Evolutionary conservation across 139 green algal species (phyloP).

Genomic region (Chlorella sp.): DNA sequence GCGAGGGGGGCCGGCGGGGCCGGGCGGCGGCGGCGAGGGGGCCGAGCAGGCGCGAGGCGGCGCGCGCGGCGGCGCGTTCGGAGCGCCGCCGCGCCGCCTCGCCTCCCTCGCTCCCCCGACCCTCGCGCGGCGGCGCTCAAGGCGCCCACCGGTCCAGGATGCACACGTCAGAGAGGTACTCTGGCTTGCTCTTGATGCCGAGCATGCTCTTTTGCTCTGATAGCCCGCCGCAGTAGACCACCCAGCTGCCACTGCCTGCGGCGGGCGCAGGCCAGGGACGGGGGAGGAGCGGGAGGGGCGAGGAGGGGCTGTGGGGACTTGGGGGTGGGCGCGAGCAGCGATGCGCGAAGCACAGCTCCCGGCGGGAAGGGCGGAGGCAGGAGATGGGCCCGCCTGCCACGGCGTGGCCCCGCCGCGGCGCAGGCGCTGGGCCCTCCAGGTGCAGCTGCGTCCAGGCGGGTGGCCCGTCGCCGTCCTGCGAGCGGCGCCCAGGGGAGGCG

Average conservation of each 20-base stretch:
- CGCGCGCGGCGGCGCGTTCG: too few relatives aligned
- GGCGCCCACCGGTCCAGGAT: slow-evolving; percentile 30
- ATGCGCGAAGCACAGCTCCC: background rate
- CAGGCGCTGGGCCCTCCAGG: slow-evolving; percentile 41
- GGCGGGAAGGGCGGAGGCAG: background rate
- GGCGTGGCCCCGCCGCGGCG: slow-evolving; percentile 58
- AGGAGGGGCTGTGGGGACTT: background rate
- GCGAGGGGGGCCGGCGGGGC: too few relatives aligned
- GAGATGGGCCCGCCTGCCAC: slow-evolving; percentile 28
- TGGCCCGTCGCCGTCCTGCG: background rate
- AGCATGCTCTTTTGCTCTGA: slow-evolving; percentile 34
- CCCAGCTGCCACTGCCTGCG: background rate
- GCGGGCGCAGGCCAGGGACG: background rate
- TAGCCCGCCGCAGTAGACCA: slow-evolving; percentile 29
- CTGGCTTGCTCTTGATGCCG: slow-evolving; percentile 32
- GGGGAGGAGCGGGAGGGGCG: background rate
- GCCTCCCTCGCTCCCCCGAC: too few relatives aligned
- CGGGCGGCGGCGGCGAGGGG: too few relatives aligned
- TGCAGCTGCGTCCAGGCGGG: slow-evolving; percentile 62
- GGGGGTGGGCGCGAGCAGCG: too few relatives aligned
- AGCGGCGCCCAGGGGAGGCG: background rate
- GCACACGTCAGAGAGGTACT: slow-evolving; percentile 36
- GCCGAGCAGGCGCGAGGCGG: too few relatives aligned
- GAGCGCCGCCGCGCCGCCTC: too few relatives aligned
- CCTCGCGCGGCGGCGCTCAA: too few relatives aligned